Evolutionary conservation across 2,329 filamentous ascomycete genomes (phyloP), one percentile per base, ranked within the genome.

Genomic region (Phyllosticta paracitricarpa): DNA sequence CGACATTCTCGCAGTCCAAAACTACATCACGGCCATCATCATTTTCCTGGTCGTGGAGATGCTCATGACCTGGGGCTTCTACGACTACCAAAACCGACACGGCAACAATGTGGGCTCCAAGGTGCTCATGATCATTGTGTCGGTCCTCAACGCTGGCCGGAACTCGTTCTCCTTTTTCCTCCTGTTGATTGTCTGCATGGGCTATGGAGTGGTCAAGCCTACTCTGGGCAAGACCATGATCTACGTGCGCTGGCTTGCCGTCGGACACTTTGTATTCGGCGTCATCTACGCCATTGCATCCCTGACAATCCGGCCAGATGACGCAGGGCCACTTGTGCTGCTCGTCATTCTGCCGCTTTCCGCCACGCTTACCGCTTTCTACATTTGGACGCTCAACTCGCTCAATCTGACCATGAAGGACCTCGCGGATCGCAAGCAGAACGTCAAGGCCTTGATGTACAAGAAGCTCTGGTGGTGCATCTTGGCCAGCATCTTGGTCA

Each of bases 121-220:
- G 73, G 88, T 88, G 5, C 81, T 97, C 61, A 88, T 99, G 76
- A 85, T 97, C 19, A 78, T 97, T 25, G 93, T 97, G n/a, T 91
- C 91, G 48, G 82, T 97, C 25, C 81, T 99, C 54, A 97, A 96
- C 71, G 94, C 94, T 4, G 92, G 87, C 61, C 84, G 94, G 65
- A 99, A 97, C 76, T 97, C 93, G 0, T 97, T 99, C 73, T 97
- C 93, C 0, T 99, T 99, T 80, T 99, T 99, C 80, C 80, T 99
- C 57, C 82, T 99, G 8, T 85, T 99, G 59, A 97, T 99, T 67
- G 94, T 99, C 33, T 99, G 94, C 75, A 99, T 99, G 94, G 94
- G 94, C 33, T 99, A 99, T 69, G 94, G 94, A 68, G 95, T 99
- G 25, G 95, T 99, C 66, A 97, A 97, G 77, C 89, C 88, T 2